Conservation (phyloP, 495 filamentous ascomycete genomes). For the Niebla homalea region DNA sequence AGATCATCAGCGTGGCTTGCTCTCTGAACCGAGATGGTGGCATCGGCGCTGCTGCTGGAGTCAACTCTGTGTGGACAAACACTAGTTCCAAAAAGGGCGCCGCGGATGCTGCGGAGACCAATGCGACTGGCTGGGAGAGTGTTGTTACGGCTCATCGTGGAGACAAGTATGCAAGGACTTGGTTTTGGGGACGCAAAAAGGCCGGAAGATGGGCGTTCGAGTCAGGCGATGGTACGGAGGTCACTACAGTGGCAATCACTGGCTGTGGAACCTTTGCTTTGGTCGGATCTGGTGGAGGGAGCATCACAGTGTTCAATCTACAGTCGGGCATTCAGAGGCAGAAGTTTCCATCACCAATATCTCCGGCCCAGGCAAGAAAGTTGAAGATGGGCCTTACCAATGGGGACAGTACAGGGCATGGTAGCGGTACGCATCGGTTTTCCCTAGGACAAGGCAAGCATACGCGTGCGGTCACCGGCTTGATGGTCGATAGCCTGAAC, state of each 20-base stretch:
- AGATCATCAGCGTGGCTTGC: constrained; percentile 79
- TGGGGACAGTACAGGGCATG: constrained; percentile 21
- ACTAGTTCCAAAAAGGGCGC: constrained; percentile 39
- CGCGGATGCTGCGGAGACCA: constrained; percentile 40
- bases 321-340: constrained; percentile 82
- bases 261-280: constrained; percentile 88
- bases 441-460: constrained; percentile 46
- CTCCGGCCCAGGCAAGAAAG: constrained; percentile 49
- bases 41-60: constrained; percentile 63
- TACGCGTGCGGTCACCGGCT: constrained; percentile 67
- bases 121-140: constrained; percentile 87
- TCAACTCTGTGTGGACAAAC: constrained; percentile 64
- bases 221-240: constrained; percentile 69
- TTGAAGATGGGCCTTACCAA: constrained; percentile 39
- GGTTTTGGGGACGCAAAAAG: constrained; percentile 93
- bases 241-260: constrained; percentile 75
- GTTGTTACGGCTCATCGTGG: constrained; percentile 86
- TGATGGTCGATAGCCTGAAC: constrained; percentile 76
- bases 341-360: constrained; percentile 62
- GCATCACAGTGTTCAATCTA: constrained; percentile 88
- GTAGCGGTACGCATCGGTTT: constrained; percentile 30
- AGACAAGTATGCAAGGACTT: constrained; percentile 76
- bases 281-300: constrained; percentile 70
- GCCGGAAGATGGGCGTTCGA: constrained; percentile 88
- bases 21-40: constrained; percentile 88